Base-by-base conservation (phyloP, 2,329 filamentous ascomycete genomes). In the Cadophora gregata region DNA sequence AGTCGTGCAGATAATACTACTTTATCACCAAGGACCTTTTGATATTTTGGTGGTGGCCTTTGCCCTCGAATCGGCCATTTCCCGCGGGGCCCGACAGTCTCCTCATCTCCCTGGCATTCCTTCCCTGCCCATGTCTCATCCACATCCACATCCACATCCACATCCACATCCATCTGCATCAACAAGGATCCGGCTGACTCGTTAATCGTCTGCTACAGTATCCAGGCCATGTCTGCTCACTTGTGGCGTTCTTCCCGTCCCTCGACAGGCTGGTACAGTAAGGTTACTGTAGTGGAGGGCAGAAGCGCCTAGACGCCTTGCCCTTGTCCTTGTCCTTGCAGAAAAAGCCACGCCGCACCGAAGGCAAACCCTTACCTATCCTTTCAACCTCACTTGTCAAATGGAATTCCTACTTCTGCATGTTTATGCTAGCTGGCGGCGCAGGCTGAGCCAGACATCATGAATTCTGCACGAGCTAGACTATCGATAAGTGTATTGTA, bases 181-280 rank as follows among this genome's bases (percentile, higher is more conserved):
- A n/a, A 36, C 53, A 56, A 36, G 53, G 29, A 36, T 25, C 5
- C 25, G 12, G 55, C 55, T 58, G 55, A 58, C 55, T 31, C 42
- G 42, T 47, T 21, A 58, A 36, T 21, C 55, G 53, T 56, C 24
- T 19, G 29, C 36, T 8, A n/a, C n/a, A n/a, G n/a, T n/a, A n/a
- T 21, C 25, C n/a, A 55, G 21, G 51, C 51, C 27, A 55, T 33
- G 27, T n/a, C 51, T 31, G 25, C 19, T 14, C 12, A 24, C 31
- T 21, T 56, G 53, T 56, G 53, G 53, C 53, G 29, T 31, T 56
- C 31, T 12, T 56, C 29, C 53, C 53, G 53, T 36, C 16, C 25
- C 9, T 16, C 19, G 21, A 31, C 31, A 33, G 27, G 42, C n/a
- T 47, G n/a, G n/a, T n/a, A n/a, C n/a, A n/a, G n/a, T n/a, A n/a